Base-by-base conservation (phyloP, 768 basidiomycete genomes). In the Boletus reticulatus region DNA sequence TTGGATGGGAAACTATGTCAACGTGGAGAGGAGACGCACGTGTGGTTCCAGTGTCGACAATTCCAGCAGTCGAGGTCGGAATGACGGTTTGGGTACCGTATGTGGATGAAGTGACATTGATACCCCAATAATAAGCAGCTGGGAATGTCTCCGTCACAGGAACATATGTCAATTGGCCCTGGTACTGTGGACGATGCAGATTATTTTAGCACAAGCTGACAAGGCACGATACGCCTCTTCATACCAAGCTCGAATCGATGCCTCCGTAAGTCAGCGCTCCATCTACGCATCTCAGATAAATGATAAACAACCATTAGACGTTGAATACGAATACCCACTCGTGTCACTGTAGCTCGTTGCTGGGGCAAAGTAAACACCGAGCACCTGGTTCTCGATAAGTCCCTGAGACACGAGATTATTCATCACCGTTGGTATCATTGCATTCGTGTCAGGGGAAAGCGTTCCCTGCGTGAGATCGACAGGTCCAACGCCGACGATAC, bases 31-130 rank as follows among this genome's bases (percentile, higher is more conserved):
- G 14, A 34, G 29, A 49, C 63, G 4, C 50, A 66, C 61, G 57
- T 16, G 64, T 62, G 19, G 67, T 67, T n/a, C 68, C 69, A 7
- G 62, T 62, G 48, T 70, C 67, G 31, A 68, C 69, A 11, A 71
- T 65, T 13, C 68, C 70, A 24, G 71, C 66, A 14, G 50, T 58
- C n/a, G 66, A 64, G 6, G 32, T 27, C 6, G 56, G 46, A 13
- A 72, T 65, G 36, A 63, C 22, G 6, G 43, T 45, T 6, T 45
- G 24, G 7, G n/a, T 16, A 29, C 65, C 62, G 32, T 59, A 69
- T 2, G 62, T 57, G 8, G 32, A 39, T 12, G 27, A 54, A 9
- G 62, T 65, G 43, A 72, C 47, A 32, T 72, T 60, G 41, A 72
- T 62, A 11, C 71, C 71, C 72, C 72, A 72, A 57, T 42, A 72